Percentiles rank a stretch among this genome's conserved stretches.
These are phyloP conservation scores for Amyloporia xantha DNA, from an alignment of 768 basidiomycete genomes.

Conservation along the genomic window DNA sequence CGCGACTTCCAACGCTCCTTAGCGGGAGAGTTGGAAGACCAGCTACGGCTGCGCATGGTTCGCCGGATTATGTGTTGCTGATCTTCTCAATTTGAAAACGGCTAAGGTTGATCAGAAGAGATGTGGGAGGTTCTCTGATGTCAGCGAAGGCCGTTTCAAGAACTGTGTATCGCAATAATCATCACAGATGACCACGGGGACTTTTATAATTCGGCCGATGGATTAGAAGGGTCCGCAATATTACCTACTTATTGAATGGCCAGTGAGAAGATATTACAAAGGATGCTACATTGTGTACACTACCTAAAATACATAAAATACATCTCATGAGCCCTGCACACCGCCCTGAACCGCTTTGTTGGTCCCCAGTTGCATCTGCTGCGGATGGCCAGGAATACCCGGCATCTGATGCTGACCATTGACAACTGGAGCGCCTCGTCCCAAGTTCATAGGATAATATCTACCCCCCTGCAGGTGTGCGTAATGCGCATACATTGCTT, in stretches of 20 bases:
- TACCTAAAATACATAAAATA: slow-evolving; percentile 14
- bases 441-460: slow-evolving; percentile 12
- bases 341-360: slow-evolving; percentile 19
- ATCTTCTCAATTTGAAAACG: too few species aligned
- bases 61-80: too few species aligned
- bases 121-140: too few species aligned
- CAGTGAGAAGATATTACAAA: not conserved
- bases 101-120: too few species aligned
- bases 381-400: slow-evolving; percentile 14
- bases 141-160: too few species aligned
- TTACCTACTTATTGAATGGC: not conserved
- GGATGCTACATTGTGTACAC: slow-evolving; percentile 1
- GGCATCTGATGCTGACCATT: slow-evolving; percentile 15
- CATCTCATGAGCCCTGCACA: slow-evolving; percentile 20
- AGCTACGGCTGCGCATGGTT: too few species aligned
- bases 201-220: too few species aligned
- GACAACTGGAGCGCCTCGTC: slow-evolving; percentile 16
- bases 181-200: too few species aligned
- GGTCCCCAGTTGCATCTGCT: slow-evolving; percentile 19
- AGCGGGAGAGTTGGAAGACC: too few species aligned
- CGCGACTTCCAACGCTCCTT: too few species aligned
- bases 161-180: too few species aligned
- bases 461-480: slow-evolving; percentile 2
- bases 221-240: too few species aligned
- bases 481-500: slow-evolving; percentile 17